Base-by-base conservation (phyloP, 2,329 filamentous ascomycete genomes). In the Stromatinia cepivora region DNA sequence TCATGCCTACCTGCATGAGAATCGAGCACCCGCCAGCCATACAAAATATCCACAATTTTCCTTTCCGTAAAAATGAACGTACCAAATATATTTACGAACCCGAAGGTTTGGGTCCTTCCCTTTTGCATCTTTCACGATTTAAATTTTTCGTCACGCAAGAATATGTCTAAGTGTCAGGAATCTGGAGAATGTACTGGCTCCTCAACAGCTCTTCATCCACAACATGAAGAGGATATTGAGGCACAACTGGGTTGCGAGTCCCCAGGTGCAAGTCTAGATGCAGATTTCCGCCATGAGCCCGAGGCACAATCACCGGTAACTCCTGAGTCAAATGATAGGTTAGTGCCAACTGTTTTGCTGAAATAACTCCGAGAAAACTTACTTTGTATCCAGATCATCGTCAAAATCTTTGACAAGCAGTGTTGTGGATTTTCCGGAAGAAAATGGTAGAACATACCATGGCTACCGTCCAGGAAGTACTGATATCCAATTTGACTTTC, bases 401-500 rank as follows among this genome's bases (percentile, higher is more conserved):
- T 66, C 64, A 6, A 56, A 66, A 4, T 75, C 73, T n/a, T 46
- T 75, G 42, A 72, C 64, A 15, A 74, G 73, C 6, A 75, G 72
- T 64, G 73, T 76, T 45, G 70, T 74, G 50, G 69, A 72, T 34
- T 72, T 71, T 48, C 66, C 72, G 4, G 70, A 75, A 69, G 74
- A 75, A 54, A 75, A 76, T 63, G 75, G 75, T 34, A 72, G 75
- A 63, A 76, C 73, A 13, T 76, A 76, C 56, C 75, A 76, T 59
- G 64, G 64, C 22, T 66, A 66, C 15, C 50, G 64, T 31, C 36
- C 64, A 46, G 64, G 64, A 46, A 53, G 66, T 69, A 69, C 54
- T 42, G 42, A 31, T 69, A 46, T 65, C 15, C 22, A 17, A 4
- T n/a, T 28, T 8, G 2, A 10, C 17, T 25, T 7, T 48, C 4